Conservation (phyloP, 805 yeast genomes). For the Sugiyamaella smithiae region DNA sequence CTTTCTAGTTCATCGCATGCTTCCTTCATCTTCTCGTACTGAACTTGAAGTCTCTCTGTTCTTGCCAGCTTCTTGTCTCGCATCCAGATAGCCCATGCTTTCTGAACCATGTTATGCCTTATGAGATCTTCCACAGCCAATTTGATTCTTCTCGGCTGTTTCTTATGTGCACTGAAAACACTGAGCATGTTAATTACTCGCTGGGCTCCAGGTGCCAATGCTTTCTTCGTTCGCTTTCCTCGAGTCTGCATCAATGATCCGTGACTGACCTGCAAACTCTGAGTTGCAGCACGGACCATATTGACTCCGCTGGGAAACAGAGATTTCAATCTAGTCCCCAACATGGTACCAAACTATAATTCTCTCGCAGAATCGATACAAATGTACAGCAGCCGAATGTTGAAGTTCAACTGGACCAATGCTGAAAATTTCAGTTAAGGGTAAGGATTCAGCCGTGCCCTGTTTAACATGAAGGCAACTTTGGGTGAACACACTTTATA, state of each 20-base stretch:
- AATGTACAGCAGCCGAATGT: not conserved
- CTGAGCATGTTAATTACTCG: constrained; percentile 60
- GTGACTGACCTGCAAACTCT: constrained; percentile 5
- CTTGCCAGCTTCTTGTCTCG: constrained; percentile 48
- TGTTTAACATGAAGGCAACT: no score
- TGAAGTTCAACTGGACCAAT: not conserved
- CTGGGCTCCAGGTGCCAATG: constrained; percentile 46
- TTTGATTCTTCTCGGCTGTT: constrained; percentile 79
- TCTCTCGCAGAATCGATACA: not conserved
- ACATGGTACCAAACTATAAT: not conserved
- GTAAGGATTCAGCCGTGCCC: no score
- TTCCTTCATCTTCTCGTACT: constrained; percentile 58
- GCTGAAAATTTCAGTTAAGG: no score
- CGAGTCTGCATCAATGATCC: constrained; percentile 35
- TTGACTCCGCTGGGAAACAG: not conserved
- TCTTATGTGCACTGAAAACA: constrained; percentile 81
- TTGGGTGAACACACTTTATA: no score
- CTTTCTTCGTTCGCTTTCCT: constrained; percentile 50
- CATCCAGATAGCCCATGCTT: constrained; percentile 73
- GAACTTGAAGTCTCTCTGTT: constrained; percentile 40
- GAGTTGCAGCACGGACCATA: constrained; percentile 5
- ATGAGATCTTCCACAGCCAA: constrained; percentile 76
- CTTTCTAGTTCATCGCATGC: constrained; percentile 68
- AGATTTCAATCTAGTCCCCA: not conserved
- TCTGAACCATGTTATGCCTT: constrained; percentile 76